phyloP scores from a whole-genome alignment of 495 filamentous ascomycete species.

The Aspergillus saccharolyticus region DNA sequence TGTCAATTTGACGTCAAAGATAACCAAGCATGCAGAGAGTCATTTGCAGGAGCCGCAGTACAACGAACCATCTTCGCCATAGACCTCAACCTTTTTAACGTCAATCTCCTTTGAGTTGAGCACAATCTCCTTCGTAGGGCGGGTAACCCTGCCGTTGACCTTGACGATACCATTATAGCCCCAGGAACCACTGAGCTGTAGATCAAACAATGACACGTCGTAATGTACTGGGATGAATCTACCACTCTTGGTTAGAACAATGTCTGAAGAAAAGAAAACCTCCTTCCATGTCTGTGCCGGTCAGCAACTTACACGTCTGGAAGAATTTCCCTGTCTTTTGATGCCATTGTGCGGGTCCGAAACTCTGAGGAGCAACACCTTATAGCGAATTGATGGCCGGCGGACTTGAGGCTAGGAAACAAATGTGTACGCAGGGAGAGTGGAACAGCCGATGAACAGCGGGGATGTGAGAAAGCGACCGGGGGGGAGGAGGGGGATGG shows the following conservation, averaged over 20 bases:
- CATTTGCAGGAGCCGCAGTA: neutral
- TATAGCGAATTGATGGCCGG: constrained; percentile 11
- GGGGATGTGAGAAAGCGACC: constrained; percentile 20
- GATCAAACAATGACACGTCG: constrained; percentile 69
- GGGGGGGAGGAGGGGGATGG: constrained; percentile 16
- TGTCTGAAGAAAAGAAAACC: neutral
- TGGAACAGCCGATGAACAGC: constrained; percentile 3
- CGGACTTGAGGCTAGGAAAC: constrained; percentile 16
- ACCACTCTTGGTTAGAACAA: neutral
- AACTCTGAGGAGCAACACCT: constrained; percentile 36
- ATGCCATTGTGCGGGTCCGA: constrained; percentile 38
- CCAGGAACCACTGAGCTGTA: constrained; percentile 69
- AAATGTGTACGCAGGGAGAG: constrained; percentile 19
- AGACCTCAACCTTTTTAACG: constrained; percentile 32
- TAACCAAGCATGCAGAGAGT: neutral
- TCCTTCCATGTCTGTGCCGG: no score
- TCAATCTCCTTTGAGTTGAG: constrained; percentile 58
- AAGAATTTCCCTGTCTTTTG: constrained; percentile 47
- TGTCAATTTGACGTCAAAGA: constrained; percentile 11
- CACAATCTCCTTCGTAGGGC: constrained; percentile 62
- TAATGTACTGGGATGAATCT: constrained; percentile 85
- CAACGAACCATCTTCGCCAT: constrained; percentile 30
- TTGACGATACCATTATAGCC: constrained; percentile 77
- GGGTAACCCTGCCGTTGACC: constrained; percentile 56
- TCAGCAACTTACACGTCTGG: constrained; percentile 44